Base-by-base conservation (phyloP, 371 early-diverging fungal species). In the Mucor indicus region DNA sequence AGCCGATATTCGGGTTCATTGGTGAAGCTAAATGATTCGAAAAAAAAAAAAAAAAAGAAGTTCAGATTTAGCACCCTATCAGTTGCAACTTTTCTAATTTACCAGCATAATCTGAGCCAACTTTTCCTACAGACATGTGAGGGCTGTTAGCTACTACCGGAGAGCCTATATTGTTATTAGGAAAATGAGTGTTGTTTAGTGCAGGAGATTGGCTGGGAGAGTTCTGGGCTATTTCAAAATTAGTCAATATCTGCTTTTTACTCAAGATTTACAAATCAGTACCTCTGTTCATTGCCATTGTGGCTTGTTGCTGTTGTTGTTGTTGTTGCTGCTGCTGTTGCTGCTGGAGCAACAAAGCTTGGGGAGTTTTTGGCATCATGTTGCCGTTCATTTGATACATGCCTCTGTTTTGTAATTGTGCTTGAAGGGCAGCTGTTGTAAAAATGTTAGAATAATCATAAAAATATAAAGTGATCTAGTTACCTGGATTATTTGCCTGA, bases 151-250 rank as follows among this genome's bases (percentile, higher is more conserved):
- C 54, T 13, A 61, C 42, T 8, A 67, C 60, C 31, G 67, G 67
- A 3, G 73, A 68, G 11, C 59, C 60, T 35, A 44, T 44, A 3
- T 44, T 15, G 22, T 53, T 52, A 13, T 47, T 53, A 32, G 65
- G 49, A 27, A 60, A 72, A 33, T 57, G 62, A 2, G 62, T 39
- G 42, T 53, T 63, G 23, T 66, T 69, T 12, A 69, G 20, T 2
- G 73, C 66, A 8, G 73, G 73, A 13, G 73, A 73, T 43, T 73
- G 73, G 29, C 58, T 62, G 21, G 73, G 73, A 2, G 73, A 73
- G 56, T 73, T 69, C 19, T 67, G 63, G 25, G 67, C 73, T 73
- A 47, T 12, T 12, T 24, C 6, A 38, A 17, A 37, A 24, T 44
- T 35, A 21, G 13, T 7, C 22, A 35, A 1, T 11, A 32, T 37